Base-by-base conservation (phyloP, 1,284 basidiomycete species). In the Blastosporella zonata region DNA sequence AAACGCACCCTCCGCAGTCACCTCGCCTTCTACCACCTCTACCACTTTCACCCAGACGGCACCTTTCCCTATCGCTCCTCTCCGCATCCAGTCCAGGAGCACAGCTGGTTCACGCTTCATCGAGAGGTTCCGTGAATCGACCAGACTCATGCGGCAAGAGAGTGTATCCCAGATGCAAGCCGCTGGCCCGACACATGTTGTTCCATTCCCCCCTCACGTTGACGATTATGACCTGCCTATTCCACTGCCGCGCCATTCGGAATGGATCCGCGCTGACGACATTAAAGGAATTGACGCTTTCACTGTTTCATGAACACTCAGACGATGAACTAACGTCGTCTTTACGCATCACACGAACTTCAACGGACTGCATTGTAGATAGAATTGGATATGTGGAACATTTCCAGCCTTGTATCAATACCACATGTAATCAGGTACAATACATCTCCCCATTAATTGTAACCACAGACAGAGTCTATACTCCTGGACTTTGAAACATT, bases 241-340 rank as follows among this genome's bases (percentile, higher is more conserved):
- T 46, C 75, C 78, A 17, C 67, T 72, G 46, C 72, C 77, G 27
- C 64, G 65, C 25, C 63, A 68, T 38, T 78, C 77, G 5, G 64
- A 78, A 57, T 85, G 84, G 84, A 66, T 84, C 36, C 69, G 68
- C 17, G 82, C 81, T 6, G 73, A 77, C 53, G 62, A 56, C 17
- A 49, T 61, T 18, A 63, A 56, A 44, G 61, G 57, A 23, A 54
- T 61, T 48, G 57, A 47, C 38, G 52, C 52, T 10, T 46, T 47
- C 40, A 50, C 57, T 2, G 51, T 31, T 21, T 45, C 53, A 25
- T 49, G 29, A 43, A 37, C 10, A 40, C 5, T 20, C 15, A 5
- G 7, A 6, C 31, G 9, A 6, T 37, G 18, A 31, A 31, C 13
- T 9, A 9, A 46, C 17, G 20, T 22, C 25, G 12, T 18, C 31